A percentile compares a stretch with the other conserved stretches of the same genome.
Conservation (phyloP, 2,329 filamentous ascomycete genomes). For the Ophiostoma tasmaniense region DNA sequence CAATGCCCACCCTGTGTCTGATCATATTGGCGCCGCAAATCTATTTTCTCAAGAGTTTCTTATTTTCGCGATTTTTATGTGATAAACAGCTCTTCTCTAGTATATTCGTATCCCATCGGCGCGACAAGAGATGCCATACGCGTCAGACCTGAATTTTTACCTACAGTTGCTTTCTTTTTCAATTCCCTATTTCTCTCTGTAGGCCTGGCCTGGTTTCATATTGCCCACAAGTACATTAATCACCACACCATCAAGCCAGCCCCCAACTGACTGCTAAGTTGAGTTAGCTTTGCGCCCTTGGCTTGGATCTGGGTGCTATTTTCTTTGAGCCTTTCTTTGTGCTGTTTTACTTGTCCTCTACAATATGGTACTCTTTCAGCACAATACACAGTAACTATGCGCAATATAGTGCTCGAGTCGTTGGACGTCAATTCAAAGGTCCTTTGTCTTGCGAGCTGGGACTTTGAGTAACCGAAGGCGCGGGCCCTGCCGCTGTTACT, state of each 20-base stretch:
- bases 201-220: neutral
- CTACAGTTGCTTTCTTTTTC: neutral
- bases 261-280: neutral
- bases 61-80: neutral
- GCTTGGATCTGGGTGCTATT: neutral
- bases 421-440: neutral
- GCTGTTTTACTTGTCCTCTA: neutral
- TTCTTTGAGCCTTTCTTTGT: slow-evolving; percentile 7
- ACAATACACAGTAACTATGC: neutral
- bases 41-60: neutral
- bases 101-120: neutral
- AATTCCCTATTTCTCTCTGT: neutral
- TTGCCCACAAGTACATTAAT: neutral
- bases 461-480: slow-evolving; percentile 5
- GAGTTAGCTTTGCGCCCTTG: slow-evolving; percentile 15
- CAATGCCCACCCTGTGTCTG: neutral
- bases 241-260: neutral
- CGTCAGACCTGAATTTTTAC: neutral
- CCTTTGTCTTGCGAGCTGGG: slow-evolving; percentile 2
- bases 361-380: neutral
- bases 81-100: neutral
- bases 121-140: neutral
- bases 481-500: slow-evolving; percentile 9
- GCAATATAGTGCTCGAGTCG: neutral
- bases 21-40: neutral